Conservation (phyloP, 1,284 basidiomycete species). For the Anthracocystis setariae region DNA sequence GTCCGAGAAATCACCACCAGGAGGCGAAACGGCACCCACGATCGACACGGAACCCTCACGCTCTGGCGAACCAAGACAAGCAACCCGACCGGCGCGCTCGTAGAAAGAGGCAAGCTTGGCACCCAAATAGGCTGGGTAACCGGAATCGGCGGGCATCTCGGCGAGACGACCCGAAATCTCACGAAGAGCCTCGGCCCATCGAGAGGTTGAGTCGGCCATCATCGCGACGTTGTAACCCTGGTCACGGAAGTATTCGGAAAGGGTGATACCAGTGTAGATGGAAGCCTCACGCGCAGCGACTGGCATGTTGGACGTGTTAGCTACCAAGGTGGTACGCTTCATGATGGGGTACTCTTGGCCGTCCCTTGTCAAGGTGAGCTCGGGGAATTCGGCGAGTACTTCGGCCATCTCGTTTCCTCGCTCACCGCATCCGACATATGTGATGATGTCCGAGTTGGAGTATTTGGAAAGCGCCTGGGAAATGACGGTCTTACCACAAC, state of each 20-base stretch:
- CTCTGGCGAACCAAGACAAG: slow-evolving; percentile 87
- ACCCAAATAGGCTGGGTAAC: slow-evolving; percentile 93
- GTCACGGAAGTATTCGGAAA: slow-evolving; percentile 99
- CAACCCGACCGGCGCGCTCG: slow-evolving; percentile 97
- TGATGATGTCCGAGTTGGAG: slow-evolving; percentile 99
- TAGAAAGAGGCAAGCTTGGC: slow-evolving; percentile 98
- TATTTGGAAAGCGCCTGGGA: slow-evolving; percentile 88
- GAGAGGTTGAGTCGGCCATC: slow-evolving; percentile 99
- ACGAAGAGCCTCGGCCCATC: slow-evolving; percentile 98
- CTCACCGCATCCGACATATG: slow-evolving; percentile 92
- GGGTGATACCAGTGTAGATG: slow-evolving; percentile 99
- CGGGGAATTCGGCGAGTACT: slow-evolving; percentile 94
- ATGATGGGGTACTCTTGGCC: slow-evolving; percentile 97
- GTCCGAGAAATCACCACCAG: slow-evolving; percentile 99
- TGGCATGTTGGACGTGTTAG: slow-evolving; percentile 99
- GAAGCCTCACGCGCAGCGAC: slow-evolving; percentile 99
- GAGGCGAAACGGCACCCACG: slow-evolving; percentile 97
- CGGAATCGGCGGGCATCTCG: slow-evolving; percentile 98
- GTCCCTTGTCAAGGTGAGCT: slow-evolving; percentile 89
- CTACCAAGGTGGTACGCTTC: slow-evolving; percentile 98
- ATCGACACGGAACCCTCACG: slow-evolving; percentile 95
- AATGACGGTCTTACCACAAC: slow-evolving; percentile 74
- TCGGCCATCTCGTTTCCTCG: slow-evolving; percentile 88
- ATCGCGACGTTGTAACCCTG: slow-evolving; percentile 97
- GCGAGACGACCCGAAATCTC: slow-evolving; percentile 99